Conservation (phyloP, 2,329 filamentous ascomycete genomes). For the Colletotrichum eleusines region DNA sequence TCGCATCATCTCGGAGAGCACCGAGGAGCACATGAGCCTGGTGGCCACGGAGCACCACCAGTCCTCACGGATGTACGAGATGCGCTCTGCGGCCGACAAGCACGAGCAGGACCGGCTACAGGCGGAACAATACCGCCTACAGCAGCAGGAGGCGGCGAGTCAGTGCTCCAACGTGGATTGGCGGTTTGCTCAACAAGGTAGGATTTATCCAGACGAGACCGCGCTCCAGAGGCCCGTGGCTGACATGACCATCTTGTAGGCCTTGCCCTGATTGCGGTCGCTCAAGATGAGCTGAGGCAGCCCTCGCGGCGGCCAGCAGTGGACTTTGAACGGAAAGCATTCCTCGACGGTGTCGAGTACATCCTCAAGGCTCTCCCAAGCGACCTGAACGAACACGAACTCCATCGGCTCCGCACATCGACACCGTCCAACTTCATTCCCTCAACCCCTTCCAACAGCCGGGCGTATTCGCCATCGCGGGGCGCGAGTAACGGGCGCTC, state of each 20-base stretch:
- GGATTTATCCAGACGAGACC: not conserved
- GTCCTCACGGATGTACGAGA: conserved; percentile 26
- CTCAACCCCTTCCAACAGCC: conserved; percentile 36
- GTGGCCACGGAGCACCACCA: conserved; percentile 35
- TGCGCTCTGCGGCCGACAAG: conserved; percentile 18
- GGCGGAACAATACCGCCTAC: conserved; percentile 29
- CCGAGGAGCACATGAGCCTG: conserved; percentile 39
- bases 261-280: conserved; percentile 33
- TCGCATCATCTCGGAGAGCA: conserved; percentile 34
- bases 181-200: conserved; percentile 52
- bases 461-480: conserved; percentile 46
- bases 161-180: conserved; percentile 50
- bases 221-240: too few species aligned
- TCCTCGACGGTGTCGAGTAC: conserved; percentile 73
- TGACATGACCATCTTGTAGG: conserved; percentile 15
- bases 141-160: conserved; percentile 40
- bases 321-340: conserved; percentile 67
- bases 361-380: conserved; percentile 72
- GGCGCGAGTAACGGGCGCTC: conserved; percentile 50
- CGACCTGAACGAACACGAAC: conserved; percentile 68
- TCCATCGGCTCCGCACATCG: conserved; percentile 62
- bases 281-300: conserved; percentile 36
- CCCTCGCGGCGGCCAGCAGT: conserved; percentile 31
- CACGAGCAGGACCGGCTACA: conserved; percentile 23
- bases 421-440: conserved; percentile 55